phyloP scores from a whole-genome alignment of 2,329 filamentous ascomycete genomes.

The Alternaria longipes region DNA sequence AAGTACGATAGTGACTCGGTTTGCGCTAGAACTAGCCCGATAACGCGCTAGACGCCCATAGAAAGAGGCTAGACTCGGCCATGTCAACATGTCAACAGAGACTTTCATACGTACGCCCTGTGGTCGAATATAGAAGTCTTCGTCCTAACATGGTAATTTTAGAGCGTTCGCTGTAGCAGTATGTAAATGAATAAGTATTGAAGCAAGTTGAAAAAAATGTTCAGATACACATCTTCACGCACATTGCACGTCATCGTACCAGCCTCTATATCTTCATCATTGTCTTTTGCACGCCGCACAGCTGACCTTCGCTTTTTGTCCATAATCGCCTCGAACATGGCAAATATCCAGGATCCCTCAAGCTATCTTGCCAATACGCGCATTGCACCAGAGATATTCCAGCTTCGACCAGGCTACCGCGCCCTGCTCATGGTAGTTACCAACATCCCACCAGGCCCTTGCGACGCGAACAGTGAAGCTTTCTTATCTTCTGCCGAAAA shows the following conservation, averaged over 20 bases:
- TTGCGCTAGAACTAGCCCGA: not conserved
- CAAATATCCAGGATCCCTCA: not conserved
- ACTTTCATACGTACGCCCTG: constrained; percentile 12
- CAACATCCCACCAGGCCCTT: constrained; percentile 44
- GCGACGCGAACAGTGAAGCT: constrained; percentile 42
- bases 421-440: constrained; percentile 48
- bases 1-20: not conserved
- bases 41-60: not conserved
- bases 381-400: constrained; percentile 41
- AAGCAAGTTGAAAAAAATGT: not conserved
- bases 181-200: not conserved
- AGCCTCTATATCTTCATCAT: not conserved
- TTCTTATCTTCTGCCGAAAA: constrained; percentile 43
- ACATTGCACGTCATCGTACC: not conserved
- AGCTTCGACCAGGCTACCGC: constrained; percentile 51
- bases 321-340: not conserved
- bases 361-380: constrained; percentile 13
- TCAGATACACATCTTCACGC: not conserved
- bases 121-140: constrained; percentile 1
- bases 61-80: constrained; percentile 5
- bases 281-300: not conserved
- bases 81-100: constrained; percentile 10
- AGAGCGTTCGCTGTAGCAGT: not conserved
- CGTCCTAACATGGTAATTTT: not conserved
- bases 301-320: not conserved